Evolutionary conservation across 257 asterid species (phyloP).

Genomic region (Nicotiana otophora): DNA sequence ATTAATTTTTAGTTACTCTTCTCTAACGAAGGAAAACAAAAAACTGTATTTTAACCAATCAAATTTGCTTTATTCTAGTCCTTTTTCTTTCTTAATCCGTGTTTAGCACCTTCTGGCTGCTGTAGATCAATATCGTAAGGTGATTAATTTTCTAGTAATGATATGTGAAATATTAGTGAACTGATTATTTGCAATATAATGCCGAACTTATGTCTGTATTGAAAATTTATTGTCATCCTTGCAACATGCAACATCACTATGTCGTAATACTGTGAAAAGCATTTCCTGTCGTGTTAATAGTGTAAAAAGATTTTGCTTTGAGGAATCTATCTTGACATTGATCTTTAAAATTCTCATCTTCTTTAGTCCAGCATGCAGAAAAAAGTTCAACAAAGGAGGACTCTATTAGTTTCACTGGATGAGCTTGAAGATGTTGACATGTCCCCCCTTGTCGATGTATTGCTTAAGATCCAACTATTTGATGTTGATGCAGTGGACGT

Average conservation of each 20-base stretch:
- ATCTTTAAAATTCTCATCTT: neutral
- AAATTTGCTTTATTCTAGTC: neutral
- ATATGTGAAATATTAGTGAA: neutral
- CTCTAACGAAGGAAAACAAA: neutral
- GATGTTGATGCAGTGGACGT: slow-evolving; percentile 15
- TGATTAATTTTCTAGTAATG: neutral
- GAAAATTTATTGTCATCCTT: neutral
- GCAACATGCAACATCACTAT: neutral
- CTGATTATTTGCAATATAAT: neutral
- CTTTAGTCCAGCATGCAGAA: slow-evolving; percentile 21
- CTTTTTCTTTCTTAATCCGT: neutral
- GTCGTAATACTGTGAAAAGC: neutral
- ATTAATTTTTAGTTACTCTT: neutral
- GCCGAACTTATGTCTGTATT: neutral
- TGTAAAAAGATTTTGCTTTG: neutral
- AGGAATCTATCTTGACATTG: neutral
- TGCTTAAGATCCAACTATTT: slow-evolving; percentile 10
- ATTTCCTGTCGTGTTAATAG: neutral
- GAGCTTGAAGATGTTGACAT: slow-evolving; percentile 23
- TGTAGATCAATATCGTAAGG: neutral
- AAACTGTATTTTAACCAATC: neutral
- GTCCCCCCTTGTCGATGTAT: slow-evolving; percentile 19
- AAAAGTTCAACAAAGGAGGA: slow-evolving; percentile 11
- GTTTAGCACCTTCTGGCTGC: neutral
- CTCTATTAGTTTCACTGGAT: slow-evolving; percentile 17